These are phyloP conservation scores for Trichoderma sp. DNA, from an alignment of 2,329 filamentous ascomycete species.

Conservation along the genomic window DNA sequence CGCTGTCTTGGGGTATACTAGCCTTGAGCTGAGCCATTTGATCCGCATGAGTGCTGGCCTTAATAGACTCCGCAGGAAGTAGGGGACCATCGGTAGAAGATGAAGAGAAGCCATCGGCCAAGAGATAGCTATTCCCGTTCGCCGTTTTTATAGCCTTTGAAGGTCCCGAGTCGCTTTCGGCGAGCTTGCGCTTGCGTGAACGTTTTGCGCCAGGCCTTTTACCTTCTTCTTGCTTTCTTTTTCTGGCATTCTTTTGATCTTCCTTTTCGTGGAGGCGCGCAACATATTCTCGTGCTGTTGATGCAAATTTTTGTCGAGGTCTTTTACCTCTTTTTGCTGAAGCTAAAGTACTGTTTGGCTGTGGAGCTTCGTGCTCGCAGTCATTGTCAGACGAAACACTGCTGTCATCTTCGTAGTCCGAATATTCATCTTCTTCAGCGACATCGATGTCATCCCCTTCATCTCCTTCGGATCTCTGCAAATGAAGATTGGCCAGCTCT, in stretches of 20 bases:
- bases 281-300: constrained; percentile 5
- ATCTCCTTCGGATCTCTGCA: accelerated
- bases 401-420: not conserved
- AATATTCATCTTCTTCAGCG: not conserved
- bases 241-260: not conserved
- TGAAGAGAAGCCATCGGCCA: not conserved
- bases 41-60: constrained; percentile 8
- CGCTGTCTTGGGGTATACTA: constrained; percentile 23
- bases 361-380: not conserved
- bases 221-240: not conserved
- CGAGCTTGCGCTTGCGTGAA: not conserved
- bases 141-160: not conserved
- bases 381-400: not conserved
- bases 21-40: constrained; percentile 21
- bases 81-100: not conserved
- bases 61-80: not conserved
- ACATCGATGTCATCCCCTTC: not conserved
- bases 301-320: not conserved
- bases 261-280: constrained; percentile 7
- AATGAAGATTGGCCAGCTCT: not conserved
- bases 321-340: not conserved
- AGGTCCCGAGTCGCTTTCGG: not conserved
- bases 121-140: not conserved
- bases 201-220: not conserved
- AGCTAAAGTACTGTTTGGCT: not conserved